Conservation (phyloP, 1,284 basidiomycete species). For the Abortiporus biennis region DNA sequence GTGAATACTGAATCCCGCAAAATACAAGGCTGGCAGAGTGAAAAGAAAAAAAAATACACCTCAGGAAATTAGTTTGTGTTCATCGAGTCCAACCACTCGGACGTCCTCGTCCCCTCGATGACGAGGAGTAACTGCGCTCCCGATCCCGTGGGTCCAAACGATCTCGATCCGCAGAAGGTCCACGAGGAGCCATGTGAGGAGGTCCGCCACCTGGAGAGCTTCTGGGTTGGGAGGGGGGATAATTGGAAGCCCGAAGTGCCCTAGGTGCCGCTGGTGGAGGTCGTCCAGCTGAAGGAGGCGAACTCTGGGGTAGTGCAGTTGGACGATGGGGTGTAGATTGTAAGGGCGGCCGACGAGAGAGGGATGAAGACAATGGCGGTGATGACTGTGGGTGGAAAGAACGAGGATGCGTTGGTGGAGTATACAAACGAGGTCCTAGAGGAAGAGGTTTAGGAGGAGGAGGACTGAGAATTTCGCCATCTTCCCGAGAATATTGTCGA, state of each 20-base stretch:
- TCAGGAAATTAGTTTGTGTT: slow-evolving; percentile 10
- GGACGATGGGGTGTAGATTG: slow-evolving; percentile 20
- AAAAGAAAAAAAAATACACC: neutral
- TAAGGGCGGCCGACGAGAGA: slow-evolving; percentile 20
- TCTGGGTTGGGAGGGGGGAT: slow-evolving; percentile 15
- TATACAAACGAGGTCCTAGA: slow-evolving; percentile 30
- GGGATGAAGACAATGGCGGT: slow-evolving; percentile 18
- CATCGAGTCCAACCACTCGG: slow-evolving; percentile 11
- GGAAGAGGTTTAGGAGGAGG: slow-evolving; percentile 26
- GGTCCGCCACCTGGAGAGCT: slow-evolving; percentile 19
- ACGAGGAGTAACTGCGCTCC: slow-evolving; percentile 25
- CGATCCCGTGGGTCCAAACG: too few relatives aligned
- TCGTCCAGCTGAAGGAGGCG: slow-evolving; percentile 20
- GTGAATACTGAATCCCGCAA: neutral
- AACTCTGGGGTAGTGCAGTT: slow-evolving; percentile 13
- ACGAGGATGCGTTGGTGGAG: slow-evolving; percentile 42
- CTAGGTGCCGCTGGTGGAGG: slow-evolving; percentile 47
- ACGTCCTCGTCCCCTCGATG: slow-evolving; percentile 14
- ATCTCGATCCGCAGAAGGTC: slow-evolving; percentile 40
- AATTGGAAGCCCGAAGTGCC: slow-evolving; percentile 35
- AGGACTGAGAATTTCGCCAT: slow-evolving; percentile 45
- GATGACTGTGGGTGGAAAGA: slow-evolving; percentile 28
- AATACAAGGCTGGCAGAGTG: neutral
- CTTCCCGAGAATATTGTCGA: slow-evolving; percentile 37
- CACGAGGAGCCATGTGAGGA: slow-evolving; percentile 24